Base-by-base conservation (phyloP, 257 asterid species). In the Plantago major region DNA sequence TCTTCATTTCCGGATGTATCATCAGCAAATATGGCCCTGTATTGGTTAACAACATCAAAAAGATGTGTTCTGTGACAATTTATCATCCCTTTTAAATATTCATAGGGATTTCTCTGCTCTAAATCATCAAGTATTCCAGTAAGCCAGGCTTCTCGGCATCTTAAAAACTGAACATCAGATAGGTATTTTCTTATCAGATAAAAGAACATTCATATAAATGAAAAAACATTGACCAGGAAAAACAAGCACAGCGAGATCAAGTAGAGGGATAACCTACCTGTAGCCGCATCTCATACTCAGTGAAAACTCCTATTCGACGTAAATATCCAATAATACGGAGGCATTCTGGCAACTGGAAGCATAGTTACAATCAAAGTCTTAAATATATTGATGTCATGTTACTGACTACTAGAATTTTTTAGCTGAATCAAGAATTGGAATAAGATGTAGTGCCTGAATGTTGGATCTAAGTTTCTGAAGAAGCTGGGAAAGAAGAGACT, bases 131-230 rank as follows among this genome's bases (percentile, higher is more conserved):
- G 88, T 75, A 87, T 74, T 63, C 96, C 96, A 71, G 80, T 70
- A 74, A 93, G 94, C 97, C 99, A 93, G 64, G 96, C 88, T 79
- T 89, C 94, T 42, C 97, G 96, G 81, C 97, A 93, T 77, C 97
- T 85, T 60, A 93, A 75, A 72, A 93, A 89, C 96, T 93, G 94
- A 58, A 46, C 42, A 62, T 38, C 59, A 47, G 56, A 64, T 7
- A 70, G 18, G 42, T n/a, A 58, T 60, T 59, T 57, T 59, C 26
- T 42, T 68, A 74, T 78, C 64, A 81, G 74, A 79, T 60, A 49
- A 50, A 45, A 22, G 70, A 33, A 42, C 40, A 45, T 19, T 18
- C 38, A 14, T 7, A 11, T 40, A 49, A 12, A 48, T 9, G 6
- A 33, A 18, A 48, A 53, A 18, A 33, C 12, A 6, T 1, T 26